Base-by-base conservation (phyloP, 2,329 filamentous ascomycete genomes). In the Pestalotiopsis sp. region DNA sequence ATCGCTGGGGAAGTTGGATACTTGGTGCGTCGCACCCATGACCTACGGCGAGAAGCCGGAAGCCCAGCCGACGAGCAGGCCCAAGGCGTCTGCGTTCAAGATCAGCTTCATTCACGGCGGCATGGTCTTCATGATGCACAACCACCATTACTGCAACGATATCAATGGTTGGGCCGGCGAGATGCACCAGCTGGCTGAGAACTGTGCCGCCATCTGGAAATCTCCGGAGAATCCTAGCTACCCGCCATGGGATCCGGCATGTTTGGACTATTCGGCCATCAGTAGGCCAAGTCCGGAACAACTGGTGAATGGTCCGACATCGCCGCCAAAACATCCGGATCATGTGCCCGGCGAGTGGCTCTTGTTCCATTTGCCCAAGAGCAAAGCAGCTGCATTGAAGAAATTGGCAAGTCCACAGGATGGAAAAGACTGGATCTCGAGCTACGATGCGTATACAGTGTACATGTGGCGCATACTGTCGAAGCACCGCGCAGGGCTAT, bases 61-160 rank as follows among this genome's bases (percentile, higher is more conserved):
- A 67, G 78, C 79, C 4, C 72, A 79, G 13, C 78, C 78, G 0
- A 75, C 79, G 17, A 73, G 67, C 4, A 78, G 71, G 7, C 81
- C 82, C 1, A 68, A 76, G 0, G 72, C 77, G 0, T 74, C 82
- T 0, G 81, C 77, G 0, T 84, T 81, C 72, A 79, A 84, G 66
- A 79, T 79, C 0, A 84, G 80, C 71, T 81, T 85, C 56, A 74
- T 84, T 31, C 77, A 73, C 0, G 82, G 82, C 2, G 83, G 82
- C 0, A 69, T 84, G 1, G 76, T 84, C 9, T 78, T 84, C 65
- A 79, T 78, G 41, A 81, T 81, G 65, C 81, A 84, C 56, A 73
- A 76, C 64, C 83, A 84, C 59, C 83, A 85, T 68, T 84, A 81
- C 62, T 71, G 78, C 57, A 82, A 81, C 68, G 82, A 84, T 69